These are phyloP conservation scores for Kitagawia praeruptora DNA, from an alignment of 129 eudicot species.

Conservation along the genomic window DNA sequence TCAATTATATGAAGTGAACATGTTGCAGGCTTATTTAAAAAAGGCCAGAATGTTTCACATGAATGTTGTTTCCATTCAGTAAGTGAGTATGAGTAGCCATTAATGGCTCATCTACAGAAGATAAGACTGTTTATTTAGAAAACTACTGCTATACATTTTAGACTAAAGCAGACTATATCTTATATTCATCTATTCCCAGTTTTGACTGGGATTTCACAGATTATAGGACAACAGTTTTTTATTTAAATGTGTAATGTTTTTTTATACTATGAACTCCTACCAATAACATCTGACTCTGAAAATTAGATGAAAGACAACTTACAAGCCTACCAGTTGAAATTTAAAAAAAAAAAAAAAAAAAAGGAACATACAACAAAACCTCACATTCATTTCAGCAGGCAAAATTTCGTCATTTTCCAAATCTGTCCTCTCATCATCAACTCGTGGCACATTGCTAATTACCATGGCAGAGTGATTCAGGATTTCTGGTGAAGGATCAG, in stretches of 20 bases:
- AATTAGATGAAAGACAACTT: neutral
- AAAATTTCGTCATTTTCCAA: constrained; percentile 19
- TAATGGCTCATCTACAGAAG: neutral
- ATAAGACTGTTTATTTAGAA: neutral
- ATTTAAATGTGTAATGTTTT: neutral
- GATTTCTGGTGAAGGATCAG: constrained; percentile 15
- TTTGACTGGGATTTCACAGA: neutral
- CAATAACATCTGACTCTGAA: neutral
- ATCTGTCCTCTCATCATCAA: constrained; percentile 6
- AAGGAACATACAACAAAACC: constrained; percentile 12
- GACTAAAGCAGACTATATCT: neutral
- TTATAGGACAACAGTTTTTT: neutral
- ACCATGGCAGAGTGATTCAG: constrained; percentile 13
- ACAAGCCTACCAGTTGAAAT: neutral
- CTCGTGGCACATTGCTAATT: constrained; percentile 15
- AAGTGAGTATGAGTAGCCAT: neutral
- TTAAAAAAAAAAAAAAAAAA: too few relatives aligned
- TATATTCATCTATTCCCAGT: neutral
- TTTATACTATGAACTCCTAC: neutral
- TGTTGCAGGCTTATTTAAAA: neutral
- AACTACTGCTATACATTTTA: neutral
- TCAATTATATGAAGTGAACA: neutral
- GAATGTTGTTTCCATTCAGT: neutral
- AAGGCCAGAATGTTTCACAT: neutral
- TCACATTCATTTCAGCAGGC: constrained; percentile 31